A percentile compares a stretch with the other conserved stretches of the same genome.
These are phyloP conservation scores for Fusarium bactridioides DNA, from an alignment of 2,329 filamentous ascomycete genomes.

Conservation along the genomic window DNA sequence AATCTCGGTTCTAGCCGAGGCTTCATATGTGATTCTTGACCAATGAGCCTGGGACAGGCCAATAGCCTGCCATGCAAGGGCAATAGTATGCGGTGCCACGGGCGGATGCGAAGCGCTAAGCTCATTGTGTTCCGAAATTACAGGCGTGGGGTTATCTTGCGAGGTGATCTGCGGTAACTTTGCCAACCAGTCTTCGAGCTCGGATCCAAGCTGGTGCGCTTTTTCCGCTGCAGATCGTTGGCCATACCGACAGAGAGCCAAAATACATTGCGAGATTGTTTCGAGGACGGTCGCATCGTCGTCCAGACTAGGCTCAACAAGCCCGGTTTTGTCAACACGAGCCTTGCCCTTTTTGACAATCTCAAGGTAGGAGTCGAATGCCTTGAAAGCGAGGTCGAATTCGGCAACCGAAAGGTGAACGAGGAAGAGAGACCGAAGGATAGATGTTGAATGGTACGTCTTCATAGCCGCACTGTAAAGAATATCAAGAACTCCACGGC, in stretches of 20 bases:
- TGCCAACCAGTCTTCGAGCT: constrained; percentile 78
- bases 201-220: constrained; percentile 72
- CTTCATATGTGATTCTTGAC: constrained; percentile 83
- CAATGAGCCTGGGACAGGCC: constrained; percentile 87
- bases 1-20: constrained; percentile 72
- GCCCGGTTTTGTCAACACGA: constrained; percentile 79
- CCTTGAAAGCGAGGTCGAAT: constrained; percentile 89
- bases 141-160: constrained; percentile 40
- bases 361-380: constrained; percentile 90
- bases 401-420: constrained; percentile 89
- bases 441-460: constrained; percentile 92
- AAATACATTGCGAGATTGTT: constrained; percentile 82
- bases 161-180: constrained; percentile 56
- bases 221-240: constrained; percentile 78
- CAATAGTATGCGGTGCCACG: constrained; percentile 69
- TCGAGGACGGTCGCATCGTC: constrained; percentile 78
- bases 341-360: constrained; percentile 87
- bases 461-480: constrained; percentile 91
- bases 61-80: constrained; percentile 81
- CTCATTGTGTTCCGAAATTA: constrained; percentile 44
- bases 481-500: constrained; percentile 81
- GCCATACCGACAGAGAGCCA: constrained; percentile 83
- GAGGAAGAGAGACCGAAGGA: constrained; percentile 85
- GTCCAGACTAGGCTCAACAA: constrained; percentile 76
- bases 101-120: constrained; percentile 48